phyloP scores from a whole-genome alignment of 2,329 filamentous ascomycete genomes.

The Fusarium subtropicale region DNA sequence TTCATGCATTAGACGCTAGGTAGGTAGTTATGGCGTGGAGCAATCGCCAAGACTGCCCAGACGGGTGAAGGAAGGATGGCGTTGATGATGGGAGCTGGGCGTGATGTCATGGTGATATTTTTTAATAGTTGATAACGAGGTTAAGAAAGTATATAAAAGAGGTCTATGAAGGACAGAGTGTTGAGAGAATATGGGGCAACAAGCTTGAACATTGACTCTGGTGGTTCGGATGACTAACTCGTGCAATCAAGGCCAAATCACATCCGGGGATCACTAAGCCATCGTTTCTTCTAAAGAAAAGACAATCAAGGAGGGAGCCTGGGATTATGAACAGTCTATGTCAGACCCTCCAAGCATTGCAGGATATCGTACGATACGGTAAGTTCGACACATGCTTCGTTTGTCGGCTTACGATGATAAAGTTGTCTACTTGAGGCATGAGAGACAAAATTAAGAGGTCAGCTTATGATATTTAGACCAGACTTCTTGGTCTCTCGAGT shows the following conservation, averaged over 20 bases:
- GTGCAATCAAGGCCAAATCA: not conserved
- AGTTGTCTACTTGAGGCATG: too few relatives aligned
- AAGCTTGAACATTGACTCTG: not conserved
- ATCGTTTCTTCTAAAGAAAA: too few relatives aligned
- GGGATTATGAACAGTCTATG: too few relatives aligned
- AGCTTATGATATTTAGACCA: too few relatives aligned
- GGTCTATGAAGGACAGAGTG: not conserved
- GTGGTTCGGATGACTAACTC: not conserved
- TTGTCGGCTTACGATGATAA: too few relatives aligned
- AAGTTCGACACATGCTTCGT: too few relatives aligned
- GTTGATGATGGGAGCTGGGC: not conserved
- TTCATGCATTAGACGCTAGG: constrained; percentile 20
- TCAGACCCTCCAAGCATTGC: too few relatives aligned
- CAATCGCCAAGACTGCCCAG: constrained; percentile 22
- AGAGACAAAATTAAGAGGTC: too few relatives aligned
- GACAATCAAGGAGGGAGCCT: too few relatives aligned
- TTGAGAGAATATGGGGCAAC: not conserved
- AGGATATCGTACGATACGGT: too few relatives aligned
- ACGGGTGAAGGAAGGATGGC: constrained; percentile 4
- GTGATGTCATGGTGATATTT: constrained; percentile 19
- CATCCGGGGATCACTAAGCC: too few relatives aligned
- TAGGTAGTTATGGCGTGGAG: constrained; percentile 3
- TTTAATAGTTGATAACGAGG: not conserved
- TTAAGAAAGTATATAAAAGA: not conserved
- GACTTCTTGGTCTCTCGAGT: too few relatives aligned